Evolutionary conservation across 202 grass and related monocot genomes (phyloP).

Genomic region (Hordeum pubiflorum): DNA sequence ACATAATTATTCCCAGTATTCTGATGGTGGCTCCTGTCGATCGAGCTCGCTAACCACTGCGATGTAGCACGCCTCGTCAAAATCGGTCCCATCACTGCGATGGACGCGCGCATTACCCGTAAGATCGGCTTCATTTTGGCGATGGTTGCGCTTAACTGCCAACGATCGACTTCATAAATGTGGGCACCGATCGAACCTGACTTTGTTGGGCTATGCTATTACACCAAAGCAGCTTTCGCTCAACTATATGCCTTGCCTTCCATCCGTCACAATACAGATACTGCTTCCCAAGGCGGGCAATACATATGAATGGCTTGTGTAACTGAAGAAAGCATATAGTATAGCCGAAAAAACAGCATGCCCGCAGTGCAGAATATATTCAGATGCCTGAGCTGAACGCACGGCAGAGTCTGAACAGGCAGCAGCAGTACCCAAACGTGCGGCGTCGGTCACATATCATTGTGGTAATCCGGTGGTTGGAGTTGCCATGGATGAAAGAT

Average conservation of each 20-base stretch:
- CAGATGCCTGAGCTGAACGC: neutral
- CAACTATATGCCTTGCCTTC: neutral
- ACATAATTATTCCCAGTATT: neutral
- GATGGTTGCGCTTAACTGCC: constrained; percentile 39
- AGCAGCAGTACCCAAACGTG: neutral
- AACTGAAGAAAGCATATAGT: neutral
- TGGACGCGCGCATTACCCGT: neutral
- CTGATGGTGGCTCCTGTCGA: neutral
- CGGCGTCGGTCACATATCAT: neutral
- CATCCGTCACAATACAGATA: neutral
- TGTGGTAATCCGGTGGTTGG: constrained; percentile 22
- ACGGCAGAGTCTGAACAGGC: neutral
- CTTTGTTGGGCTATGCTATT: neutral
- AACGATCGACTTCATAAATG: constrained; percentile 14
- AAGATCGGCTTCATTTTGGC: constrained; percentile 1
- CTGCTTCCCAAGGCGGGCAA: neutral
- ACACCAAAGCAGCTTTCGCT: constrained; percentile 6
- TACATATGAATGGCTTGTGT: neutral
- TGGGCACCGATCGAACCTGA: constrained; percentile 17
- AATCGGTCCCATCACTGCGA: neutral
- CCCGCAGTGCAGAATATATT: neutral
- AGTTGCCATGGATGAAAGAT: constrained; percentile 17
- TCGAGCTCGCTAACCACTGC: neutral
- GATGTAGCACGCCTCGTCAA: constrained; percentile 14
- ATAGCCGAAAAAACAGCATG: neutral